phyloP scores from a whole-genome alignment of 768 basidiomycete species.

The Multifurca ochricompacta region DNA sequence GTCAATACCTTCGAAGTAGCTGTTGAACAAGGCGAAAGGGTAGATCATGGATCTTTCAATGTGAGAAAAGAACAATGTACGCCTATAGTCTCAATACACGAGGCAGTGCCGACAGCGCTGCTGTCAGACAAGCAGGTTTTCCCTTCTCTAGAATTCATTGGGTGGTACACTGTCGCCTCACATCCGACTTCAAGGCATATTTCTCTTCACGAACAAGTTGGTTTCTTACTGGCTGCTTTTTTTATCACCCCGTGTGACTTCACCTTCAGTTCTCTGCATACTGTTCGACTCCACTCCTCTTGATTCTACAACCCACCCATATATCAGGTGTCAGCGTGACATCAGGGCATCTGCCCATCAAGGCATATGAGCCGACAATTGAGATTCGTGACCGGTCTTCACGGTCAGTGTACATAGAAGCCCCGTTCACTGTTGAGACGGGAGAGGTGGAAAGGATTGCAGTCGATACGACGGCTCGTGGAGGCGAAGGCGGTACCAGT shows the following conservation, averaged over 20 bases:
- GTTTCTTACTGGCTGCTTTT: slow-evolving; percentile 11
- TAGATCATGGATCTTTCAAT: slow-evolving; percentile 78
- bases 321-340: slow-evolving; percentile 43
- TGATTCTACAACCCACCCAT: slow-evolving; percentile 57
- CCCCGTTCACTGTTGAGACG: slow-evolving; percentile 84
- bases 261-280: slow-evolving; percentile 68
- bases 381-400: slow-evolving; percentile 75
- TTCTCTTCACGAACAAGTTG: slow-evolving; percentile 77
- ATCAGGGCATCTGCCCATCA: slow-evolving; percentile 76
- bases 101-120: not conserved
- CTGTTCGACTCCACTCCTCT: slow-evolving; percentile 83
- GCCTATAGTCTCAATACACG: not conserved
- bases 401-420: slow-evolving; percentile 76
- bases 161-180: slow-evolving; percentile 92
- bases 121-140: slow-evolving; percentile 92
- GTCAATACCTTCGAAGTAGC: slow-evolving; percentile 94
- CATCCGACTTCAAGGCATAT: slow-evolving; percentile 70
- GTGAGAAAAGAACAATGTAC: slow-evolving; percentile 84
- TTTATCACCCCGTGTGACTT: not conserved
- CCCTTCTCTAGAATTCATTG: slow-evolving; percentile 93
- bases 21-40: slow-evolving; percentile 45
- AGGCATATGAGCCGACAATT: slow-evolving; percentile 87
- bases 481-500: slow-evolving; percentile 74
- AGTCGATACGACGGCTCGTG: slow-evolving; percentile 89
- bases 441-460: slow-evolving; percentile 99